Evolutionary conservation across 208 protist species (phyloP).

Genomic region (Angomonas deanei): DNA sequence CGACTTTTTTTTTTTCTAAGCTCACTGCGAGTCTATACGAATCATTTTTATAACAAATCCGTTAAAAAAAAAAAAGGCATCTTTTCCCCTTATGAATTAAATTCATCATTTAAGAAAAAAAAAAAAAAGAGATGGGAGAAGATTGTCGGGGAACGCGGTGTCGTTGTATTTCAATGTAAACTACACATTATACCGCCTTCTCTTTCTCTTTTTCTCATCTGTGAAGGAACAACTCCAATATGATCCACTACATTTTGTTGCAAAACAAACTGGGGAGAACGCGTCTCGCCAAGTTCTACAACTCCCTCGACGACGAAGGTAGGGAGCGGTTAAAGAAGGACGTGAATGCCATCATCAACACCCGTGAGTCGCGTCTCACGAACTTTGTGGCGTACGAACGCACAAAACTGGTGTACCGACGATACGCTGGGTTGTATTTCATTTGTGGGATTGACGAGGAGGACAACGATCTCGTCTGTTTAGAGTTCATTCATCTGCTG

Average conservation of each 20-base stretch:
- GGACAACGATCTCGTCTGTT: conserved; percentile 98
- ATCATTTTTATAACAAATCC: not conserved
- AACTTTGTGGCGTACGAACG: conserved; percentile 96
- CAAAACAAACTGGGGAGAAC: conserved; percentile 99
- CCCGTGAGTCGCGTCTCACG: conserved; percentile 90
- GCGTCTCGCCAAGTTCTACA: conserved; percentile 98
- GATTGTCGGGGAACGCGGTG: no score
- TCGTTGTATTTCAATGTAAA: conserved; percentile 1
- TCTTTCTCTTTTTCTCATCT: conserved; percentile 5
- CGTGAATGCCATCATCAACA: conserved; percentile 94
- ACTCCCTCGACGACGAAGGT: conserved; percentile 91
- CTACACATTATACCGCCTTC: conserved; percentile 10
- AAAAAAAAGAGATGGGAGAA: not conserved
- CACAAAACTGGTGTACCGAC: conserved; percentile 97
- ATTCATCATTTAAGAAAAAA: not conserved
- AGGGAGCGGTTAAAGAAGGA: conserved; percentile 93
- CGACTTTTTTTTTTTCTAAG: conserved; percentile 10
- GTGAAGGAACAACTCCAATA: conserved; percentile 7
- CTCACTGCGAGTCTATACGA: not conserved
- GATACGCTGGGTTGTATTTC: conserved; percentile 99
- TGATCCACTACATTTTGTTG: conserved; percentile 98
- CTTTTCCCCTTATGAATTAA: no score
- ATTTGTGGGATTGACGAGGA: conserved; percentile 95
- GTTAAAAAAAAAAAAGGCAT: not conserved
- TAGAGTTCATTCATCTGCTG: conserved; percentile 98